phyloP scores from a whole-genome alignment of 2,329 filamentous ascomycete species.

The Ophiostoma ips region DNA sequence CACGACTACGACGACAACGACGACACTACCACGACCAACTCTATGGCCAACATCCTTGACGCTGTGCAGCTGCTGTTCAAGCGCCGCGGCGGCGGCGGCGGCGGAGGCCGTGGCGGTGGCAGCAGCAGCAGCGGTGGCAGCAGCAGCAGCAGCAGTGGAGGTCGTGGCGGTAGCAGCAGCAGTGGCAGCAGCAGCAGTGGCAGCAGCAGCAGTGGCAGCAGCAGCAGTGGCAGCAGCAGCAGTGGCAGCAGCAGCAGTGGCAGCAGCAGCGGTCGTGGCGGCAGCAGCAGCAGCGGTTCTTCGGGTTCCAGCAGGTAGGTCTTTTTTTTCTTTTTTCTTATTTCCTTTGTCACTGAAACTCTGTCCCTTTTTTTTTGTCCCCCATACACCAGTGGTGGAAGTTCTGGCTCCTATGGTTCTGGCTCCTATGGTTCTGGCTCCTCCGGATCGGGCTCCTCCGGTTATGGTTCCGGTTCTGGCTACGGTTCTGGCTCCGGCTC shows the following conservation, averaged over 20 bases:
- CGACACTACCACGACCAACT: background rate
- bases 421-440: background rate
- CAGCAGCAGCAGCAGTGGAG: background rate
- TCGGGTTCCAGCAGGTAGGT: constrained; percentile 3
- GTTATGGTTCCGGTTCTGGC: constrained; percentile 2
- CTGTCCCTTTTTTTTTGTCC: background rate
- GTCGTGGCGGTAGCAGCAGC: no score
- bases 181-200: background rate
- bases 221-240: no score
- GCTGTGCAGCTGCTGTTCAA: constrained; percentile 31
- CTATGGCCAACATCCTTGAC: constrained; percentile 8
- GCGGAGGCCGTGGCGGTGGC: constrained; percentile 10
- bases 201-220: no score
- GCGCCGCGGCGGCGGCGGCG: constrained; percentile 45
- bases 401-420: no score
- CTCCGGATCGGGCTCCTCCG: background rate
- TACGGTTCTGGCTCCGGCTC: background rate
- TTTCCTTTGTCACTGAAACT: background rate
- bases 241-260: no score
- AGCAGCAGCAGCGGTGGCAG: constrained; percentile 10
- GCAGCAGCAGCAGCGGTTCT: no score
- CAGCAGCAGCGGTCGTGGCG: no score
- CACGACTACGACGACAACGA: background rate
- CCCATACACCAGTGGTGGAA: no score
- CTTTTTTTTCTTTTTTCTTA: background rate